These are phyloP conservation scores for Argentina anserina DNA, from an alignment of 306 rosid species.

Conservation along the genomic window DNA sequence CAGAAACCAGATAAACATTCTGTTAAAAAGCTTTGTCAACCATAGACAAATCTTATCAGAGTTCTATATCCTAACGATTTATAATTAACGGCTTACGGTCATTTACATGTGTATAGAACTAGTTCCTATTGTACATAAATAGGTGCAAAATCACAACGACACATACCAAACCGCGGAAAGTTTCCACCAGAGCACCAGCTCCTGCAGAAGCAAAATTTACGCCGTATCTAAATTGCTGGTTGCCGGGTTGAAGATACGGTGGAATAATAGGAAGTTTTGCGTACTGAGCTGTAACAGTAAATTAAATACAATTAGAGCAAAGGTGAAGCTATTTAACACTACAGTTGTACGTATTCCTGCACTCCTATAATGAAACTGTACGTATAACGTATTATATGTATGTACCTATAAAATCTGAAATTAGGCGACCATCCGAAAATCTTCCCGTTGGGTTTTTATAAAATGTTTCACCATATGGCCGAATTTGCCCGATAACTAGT, in stretches of 20 bases:
- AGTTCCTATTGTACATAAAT: background rate
- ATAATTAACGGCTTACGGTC: no score
- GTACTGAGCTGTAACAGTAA: background rate
- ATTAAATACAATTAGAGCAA: no score
- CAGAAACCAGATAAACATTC: background rate
- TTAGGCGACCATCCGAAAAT: slow-evolving; percentile 42
- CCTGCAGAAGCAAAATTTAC: slow-evolving; percentile 1
- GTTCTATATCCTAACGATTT: background rate
- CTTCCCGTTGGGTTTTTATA: slow-evolving; percentile 45
- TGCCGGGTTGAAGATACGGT: background rate
- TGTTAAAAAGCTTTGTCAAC: background rate
- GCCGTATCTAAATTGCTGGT: background rate
- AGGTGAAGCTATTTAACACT: background rate
- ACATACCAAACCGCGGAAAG: background rate
- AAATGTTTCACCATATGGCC: slow-evolving; percentile 47
- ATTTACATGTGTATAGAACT: background rate
- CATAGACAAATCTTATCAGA: background rate
- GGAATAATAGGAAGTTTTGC: background rate
- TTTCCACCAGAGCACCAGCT: slow-evolving; percentile 1
- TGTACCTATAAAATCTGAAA: slow-evolving; percentile 49
- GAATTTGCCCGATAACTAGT: slow-evolving; percentile 13
- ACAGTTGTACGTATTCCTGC: background rate
- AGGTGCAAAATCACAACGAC: background rate
- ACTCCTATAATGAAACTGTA: background rate
- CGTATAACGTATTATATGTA: background rate